A percentile compares a stretch with the other conserved stretches of the same genome.
Conservation (phyloP, 106 monocot genomes). For the Dioscorea alata region DNA sequence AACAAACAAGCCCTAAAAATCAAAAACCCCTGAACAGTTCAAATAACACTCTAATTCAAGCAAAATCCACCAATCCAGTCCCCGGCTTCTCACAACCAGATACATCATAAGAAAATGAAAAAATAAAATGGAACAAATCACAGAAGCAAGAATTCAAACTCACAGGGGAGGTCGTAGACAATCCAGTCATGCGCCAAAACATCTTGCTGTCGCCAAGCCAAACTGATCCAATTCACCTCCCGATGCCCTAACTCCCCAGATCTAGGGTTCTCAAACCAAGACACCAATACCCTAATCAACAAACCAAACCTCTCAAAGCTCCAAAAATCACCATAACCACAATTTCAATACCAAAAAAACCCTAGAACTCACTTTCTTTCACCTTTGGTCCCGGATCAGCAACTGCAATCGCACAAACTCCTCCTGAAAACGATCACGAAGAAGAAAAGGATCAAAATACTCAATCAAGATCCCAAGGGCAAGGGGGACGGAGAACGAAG, state of each 20-base stretch:
- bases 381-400: not conserved
- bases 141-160: constrained; percentile 11
- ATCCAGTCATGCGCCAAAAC: constrained; percentile 92
- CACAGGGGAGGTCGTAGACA: constrained; percentile 71
- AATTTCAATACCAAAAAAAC: not conserved
- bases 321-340: not conserved
- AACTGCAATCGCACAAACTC: not conserved
- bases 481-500: not conserved
- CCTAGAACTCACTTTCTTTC: not conserved
- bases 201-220: constrained; percentile 26
- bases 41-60: not conserved
- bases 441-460: not conserved
- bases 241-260: constrained; percentile 29
- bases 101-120: not conserved
- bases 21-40: not conserved
- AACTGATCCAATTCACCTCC: constrained; percentile 12
- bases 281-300: not conserved
- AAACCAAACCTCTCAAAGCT: not conserved
- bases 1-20: not conserved
- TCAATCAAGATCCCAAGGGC: not conserved
- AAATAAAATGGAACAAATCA: not conserved
- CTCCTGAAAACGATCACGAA: not conserved
- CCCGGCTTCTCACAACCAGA: not conserved
- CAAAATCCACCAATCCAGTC: not conserved
- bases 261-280: constrained; percentile 29